Evolutionary conservation across 2,329 filamentous ascomycete species (phyloP), one percentile per base, ranked within the genome.

Genomic region (Onygenales sp.): DNA sequence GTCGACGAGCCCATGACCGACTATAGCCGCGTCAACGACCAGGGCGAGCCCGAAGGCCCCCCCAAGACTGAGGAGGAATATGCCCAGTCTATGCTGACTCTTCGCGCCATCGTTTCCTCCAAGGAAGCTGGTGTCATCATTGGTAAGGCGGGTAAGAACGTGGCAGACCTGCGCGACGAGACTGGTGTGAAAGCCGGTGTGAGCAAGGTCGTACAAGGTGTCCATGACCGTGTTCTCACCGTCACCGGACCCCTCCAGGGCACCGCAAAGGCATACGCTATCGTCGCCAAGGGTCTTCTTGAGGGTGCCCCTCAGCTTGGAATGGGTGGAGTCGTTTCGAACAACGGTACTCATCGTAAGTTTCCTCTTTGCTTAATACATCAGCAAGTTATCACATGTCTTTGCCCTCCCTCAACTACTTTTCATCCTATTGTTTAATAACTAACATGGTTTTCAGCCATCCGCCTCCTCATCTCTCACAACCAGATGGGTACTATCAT

Each of bases 401-500:
- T 39, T 33, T 39, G 27, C 50, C 32, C 21, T 7, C 36, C 21
- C 4, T 36, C 17, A 38, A 43, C 36, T 33, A 14, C 32, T 52
- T 52, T 31, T 7, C 27, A 13, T n/a, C 11, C 21, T 49, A 41
- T 38, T 32, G 35, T 31, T 14, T 43, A 52, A 45, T 51, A 51
- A 52, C 64, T 62, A 60, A 62, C 48, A 42, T 48, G 51, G 1
- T 27, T 21, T 57, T 21, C 61, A 98, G 93, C 93, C 57, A 88
- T 98, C 71, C 95, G 95, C 68, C 85, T 98, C 35, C 85, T 98
- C 69, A 97, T 98, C 72, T 98, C 93, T 36, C 92, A 98, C 78
- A 97, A 97, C 72, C 93, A 98, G 75, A 98, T 98, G 93, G 93
- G 93, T 58, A 98, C 93, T 65, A 96, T 98, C 75, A 98, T 98